Conservation (phyloP, 257 asterid species). For the Lantana camara region DNA sequence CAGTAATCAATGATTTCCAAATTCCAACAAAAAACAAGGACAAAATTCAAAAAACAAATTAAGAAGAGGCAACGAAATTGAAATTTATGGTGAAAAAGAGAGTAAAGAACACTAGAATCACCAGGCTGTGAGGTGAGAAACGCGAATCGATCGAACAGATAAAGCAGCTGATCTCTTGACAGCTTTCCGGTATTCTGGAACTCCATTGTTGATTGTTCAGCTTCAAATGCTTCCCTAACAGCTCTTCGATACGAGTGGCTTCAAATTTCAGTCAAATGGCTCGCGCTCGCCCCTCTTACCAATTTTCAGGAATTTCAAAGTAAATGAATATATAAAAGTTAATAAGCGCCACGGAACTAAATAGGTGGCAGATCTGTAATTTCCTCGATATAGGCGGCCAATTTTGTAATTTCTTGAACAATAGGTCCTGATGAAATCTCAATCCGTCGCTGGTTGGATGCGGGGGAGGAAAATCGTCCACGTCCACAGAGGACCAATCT, state of each 20-base stretch:
- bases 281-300: not conserved
- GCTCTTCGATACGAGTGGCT: not conserved
- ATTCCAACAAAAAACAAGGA: constrained; percentile 12
- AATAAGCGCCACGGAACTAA: not conserved
- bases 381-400: not conserved
- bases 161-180: constrained; percentile 67
- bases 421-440: not conserved
- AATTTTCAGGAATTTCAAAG: not conserved
- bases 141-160: constrained; percentile 72
- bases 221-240: constrained; percentile 19
- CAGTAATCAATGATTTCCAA: constrained; percentile 1
- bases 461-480: too few species aligned
- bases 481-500: too few species aligned
- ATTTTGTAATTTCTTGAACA: not conserved
- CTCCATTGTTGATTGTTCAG: constrained; percentile 40
- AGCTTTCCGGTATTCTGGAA: constrained; percentile 68
- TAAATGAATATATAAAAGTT: not conserved
- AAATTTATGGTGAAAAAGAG: not conserved
- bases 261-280: not conserved
- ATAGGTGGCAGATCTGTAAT: not conserved
- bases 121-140: constrained; percentile 74
- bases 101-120: constrained; percentile 1
- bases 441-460: not conserved
- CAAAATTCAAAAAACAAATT: not conserved
- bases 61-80: not conserved